Percentiles rank a stretch among this genome's conserved stretches.
phyloP scores from a whole-genome alignment of 176 grass and related monocot species.

The Aegilops speltoides region DNA sequence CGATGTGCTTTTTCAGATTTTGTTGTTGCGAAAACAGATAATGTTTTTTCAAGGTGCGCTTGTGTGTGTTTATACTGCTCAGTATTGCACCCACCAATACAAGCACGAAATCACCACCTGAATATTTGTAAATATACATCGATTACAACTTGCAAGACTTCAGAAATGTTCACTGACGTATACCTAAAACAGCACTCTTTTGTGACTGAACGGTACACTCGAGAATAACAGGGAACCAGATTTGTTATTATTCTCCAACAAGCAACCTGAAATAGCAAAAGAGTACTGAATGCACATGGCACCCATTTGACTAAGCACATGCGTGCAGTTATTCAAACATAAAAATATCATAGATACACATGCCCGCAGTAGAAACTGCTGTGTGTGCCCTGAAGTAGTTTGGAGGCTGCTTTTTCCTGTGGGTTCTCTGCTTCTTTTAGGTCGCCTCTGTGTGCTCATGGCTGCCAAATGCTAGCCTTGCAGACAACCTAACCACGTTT shows the following conservation, averaged over 20 bases:
- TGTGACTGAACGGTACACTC: not conserved
- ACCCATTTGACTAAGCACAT: not conserved
- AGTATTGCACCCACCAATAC: too few species aligned
- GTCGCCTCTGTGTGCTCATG: conserved; percentile 15
- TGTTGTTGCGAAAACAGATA: too few species aligned
- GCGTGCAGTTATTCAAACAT: not conserved
- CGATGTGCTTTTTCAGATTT: too few species aligned
- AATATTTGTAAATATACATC: too few species aligned
- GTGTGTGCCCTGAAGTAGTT: not conserved
- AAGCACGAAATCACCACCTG: too few species aligned
- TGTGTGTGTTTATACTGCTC: too few species aligned
- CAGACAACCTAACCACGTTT: conserved; percentile 26
- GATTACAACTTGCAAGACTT: too few species aligned
- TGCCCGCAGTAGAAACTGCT: not conserved
- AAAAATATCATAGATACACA: not conserved
- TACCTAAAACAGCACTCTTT: too few species aligned
- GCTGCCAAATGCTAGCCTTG: conserved; percentile 5
- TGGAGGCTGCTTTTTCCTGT: not conserved
- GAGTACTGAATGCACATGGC: not conserved
- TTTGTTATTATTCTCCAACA: not conserved
- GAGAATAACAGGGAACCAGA: not conserved
- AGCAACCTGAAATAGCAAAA: not conserved
- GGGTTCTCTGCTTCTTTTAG: conserved; percentile 15
- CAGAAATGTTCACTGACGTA: too few species aligned
- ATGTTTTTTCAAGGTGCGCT: too few species aligned